Percentiles rank a stretch among this genome's conserved stretches.
These are phyloP conservation scores for Colletotrichum sp. DNA, from an alignment of 2,329 filamentous ascomycete genomes.

Conservation along the genomic window DNA sequence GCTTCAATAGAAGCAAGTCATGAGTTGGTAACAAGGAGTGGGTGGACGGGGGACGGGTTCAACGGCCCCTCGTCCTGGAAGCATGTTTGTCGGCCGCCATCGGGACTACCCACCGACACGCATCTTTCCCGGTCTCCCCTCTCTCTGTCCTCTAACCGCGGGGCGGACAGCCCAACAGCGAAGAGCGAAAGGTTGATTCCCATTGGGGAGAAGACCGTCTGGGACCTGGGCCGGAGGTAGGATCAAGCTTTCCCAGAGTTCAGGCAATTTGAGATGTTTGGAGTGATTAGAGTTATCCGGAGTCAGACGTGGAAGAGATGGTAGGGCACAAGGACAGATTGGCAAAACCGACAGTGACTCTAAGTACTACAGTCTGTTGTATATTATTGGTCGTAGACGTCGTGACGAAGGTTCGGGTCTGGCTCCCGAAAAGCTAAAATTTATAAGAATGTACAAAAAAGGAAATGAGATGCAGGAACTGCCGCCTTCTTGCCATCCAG, in stretches of 20 bases:
- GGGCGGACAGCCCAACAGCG: not conserved
- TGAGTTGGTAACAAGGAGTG: not conserved
- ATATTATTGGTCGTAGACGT: not conserved
- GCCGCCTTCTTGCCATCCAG: not conserved
- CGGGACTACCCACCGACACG: not conserved
- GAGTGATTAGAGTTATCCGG: not conserved
- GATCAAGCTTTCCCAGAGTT: not conserved
- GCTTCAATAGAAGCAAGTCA: not conserved
- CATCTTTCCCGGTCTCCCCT: not conserved
- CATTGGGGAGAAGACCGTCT: not conserved
- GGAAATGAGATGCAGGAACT: not conserved
- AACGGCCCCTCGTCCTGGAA: not conserved
- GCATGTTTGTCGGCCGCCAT: not conserved
- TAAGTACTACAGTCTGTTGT: not conserved
- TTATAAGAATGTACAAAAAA: constrained; percentile 1
- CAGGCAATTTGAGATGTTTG: not conserved
- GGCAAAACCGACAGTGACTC: not conserved
- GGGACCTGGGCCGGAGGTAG: not conserved
- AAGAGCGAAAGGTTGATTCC: not conserved
- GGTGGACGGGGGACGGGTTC: not conserved
- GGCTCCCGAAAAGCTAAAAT: constrained; percentile 2
- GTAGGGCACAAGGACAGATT: not conserved
- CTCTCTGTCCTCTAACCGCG: not conserved
- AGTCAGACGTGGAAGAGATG: not conserved
- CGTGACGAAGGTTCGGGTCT: not conserved